Conservation (phyloP, 257 asterid genomes). For the Rauvolfia tetraphylla region DNA sequence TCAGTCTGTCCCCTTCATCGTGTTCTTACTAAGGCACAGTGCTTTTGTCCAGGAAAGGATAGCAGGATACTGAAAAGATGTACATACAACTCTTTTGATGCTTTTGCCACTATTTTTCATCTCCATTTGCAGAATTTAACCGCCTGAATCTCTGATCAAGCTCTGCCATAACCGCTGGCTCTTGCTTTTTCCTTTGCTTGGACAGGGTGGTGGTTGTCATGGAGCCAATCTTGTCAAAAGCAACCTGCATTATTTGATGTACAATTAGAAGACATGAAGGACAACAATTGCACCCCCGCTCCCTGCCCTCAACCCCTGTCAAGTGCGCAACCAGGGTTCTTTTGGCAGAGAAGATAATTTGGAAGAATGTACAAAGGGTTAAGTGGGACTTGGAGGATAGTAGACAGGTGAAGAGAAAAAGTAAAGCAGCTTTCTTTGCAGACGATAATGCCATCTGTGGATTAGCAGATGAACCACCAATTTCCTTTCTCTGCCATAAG, state of each 20-base stretch:
- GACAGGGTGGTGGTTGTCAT: conserved; percentile 73
- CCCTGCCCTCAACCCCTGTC: background rate
- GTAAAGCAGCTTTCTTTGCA: background rate
- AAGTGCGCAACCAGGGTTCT: background rate
- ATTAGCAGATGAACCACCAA: background rate
- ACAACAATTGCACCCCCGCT: background rate
- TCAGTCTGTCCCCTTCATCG: background rate
- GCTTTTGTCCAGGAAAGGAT: conserved; percentile 4
- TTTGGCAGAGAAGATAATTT: background rate
- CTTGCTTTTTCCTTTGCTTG: conserved; percentile 92
- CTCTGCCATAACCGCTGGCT: conserved; percentile 95
- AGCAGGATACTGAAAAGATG: conserved; percentile 12
- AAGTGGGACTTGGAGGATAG: background rate
- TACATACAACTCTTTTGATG: background rate
- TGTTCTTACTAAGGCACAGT: background rate
- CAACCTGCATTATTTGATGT: conserved; percentile 44
- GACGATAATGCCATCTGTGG: background rate
- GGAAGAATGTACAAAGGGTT: background rate
- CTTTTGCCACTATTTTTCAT: conserved; percentile 31
- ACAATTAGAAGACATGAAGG: background rate
- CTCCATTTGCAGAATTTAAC: conserved; percentile 41
- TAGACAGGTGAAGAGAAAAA: background rate
- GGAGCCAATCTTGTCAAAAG: conserved; percentile 77
- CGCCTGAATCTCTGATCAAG: conserved; percentile 81
- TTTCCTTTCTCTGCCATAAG: background rate